These are phyloP conservation scores for Erodium texanum DNA, from an alignment of 441 rosid species.

Conservation along the genomic window DNA sequence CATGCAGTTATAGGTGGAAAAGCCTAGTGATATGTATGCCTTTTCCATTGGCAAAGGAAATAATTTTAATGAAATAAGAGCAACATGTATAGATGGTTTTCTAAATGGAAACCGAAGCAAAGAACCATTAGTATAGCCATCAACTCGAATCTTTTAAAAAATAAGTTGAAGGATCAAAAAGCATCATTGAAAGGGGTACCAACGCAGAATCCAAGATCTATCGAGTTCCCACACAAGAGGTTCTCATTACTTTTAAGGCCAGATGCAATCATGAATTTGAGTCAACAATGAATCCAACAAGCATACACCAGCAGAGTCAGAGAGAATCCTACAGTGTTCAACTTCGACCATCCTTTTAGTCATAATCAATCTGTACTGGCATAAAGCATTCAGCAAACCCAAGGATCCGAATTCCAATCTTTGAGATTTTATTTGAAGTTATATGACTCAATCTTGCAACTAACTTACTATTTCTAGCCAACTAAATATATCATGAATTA, in stretches of 20 bases:
- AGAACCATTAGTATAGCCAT: background rate
- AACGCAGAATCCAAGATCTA: conserved; percentile 2
- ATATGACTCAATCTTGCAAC: background rate
- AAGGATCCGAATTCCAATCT: background rate
- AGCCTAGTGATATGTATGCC: background rate
- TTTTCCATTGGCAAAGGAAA: background rate
- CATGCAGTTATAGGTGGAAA: conserved; percentile 8
- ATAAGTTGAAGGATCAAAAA: background rate
- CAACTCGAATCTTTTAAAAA: background rate
- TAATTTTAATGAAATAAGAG: background rate
- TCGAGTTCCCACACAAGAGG: background rate
- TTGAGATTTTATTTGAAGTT: background rate
- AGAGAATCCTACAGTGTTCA: background rate
- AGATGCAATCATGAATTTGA: background rate
- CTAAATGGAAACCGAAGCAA: background rate
- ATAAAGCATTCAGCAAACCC: background rate
- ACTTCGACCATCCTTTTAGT: background rate
- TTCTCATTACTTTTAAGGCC: background rate
- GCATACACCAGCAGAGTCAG: background rate
- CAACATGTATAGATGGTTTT: background rate
- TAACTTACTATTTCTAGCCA: background rate
- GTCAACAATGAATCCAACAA: background rate
- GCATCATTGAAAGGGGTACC: background rate
- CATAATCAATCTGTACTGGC: background rate
- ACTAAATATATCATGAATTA: background rate